Conservation (phyloP, 257 asterid species). For the Schizonepeta tenuifolia region DNA sequence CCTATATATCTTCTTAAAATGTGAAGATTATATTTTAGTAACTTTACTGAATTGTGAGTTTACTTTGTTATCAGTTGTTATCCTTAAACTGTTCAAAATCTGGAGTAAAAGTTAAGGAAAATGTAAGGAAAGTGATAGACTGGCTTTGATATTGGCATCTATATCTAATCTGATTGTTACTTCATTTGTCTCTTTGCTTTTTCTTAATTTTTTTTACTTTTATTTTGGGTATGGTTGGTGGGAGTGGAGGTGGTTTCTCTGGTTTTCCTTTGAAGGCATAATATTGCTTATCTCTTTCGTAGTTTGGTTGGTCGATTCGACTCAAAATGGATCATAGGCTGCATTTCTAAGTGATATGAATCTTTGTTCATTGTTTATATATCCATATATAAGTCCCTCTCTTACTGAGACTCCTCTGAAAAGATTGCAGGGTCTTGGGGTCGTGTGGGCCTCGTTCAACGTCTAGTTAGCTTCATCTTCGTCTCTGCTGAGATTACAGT, state of each 20-base stretch:
- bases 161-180: conserved; percentile 41
- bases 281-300: conserved; percentile 49
- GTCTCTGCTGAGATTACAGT: conserved; percentile 34
- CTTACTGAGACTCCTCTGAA: conserved; percentile 47
- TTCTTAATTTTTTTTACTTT: conserved; percentile 31
- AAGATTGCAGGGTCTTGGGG: conserved; percentile 56
- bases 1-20: conserved; percentile 8
- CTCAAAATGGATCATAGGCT: conserved; percentile 46
- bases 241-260: conserved; percentile 91
- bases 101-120: conserved; percentile 71
- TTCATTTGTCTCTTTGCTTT: conserved; percentile 30
- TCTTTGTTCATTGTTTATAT: conserved; percentile 37
- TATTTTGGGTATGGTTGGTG: conserved; percentile 70
- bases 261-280: conserved; percentile 83
- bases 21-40: conserved; percentile 7
- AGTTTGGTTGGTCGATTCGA: conserved; percentile 35
- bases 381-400: conserved; percentile 23
- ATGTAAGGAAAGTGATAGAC: conserved; percentile 42
- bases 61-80: conserved; percentile 37
- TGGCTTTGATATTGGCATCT: conserved; percentile 46
- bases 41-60: conserved; percentile 34
- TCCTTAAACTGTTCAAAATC: conserved; percentile 39
- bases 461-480: conserved; percentile 39
- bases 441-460: conserved; percentile 55
- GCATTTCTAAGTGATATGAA: conserved; percentile 30